Conservation (phyloP, 495 filamentous ascomycete species). For the Podospora didyma region DNA sequence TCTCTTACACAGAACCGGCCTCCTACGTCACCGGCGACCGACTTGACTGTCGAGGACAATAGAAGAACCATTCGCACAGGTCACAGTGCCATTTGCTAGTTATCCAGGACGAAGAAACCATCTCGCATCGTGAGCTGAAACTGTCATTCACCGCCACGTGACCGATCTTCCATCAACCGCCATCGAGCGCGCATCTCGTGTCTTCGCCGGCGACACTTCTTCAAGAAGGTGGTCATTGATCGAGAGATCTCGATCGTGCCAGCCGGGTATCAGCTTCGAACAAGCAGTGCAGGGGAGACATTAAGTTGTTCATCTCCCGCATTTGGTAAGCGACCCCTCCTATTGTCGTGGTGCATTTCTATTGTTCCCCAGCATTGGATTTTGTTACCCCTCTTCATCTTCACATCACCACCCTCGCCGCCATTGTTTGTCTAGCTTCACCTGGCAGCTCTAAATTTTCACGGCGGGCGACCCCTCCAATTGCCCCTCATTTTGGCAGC, state of each 20-base stretch:
- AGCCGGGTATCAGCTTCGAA: conserved; percentile 26
- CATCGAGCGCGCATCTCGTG: not conserved
- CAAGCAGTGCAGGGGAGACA: conserved; percentile 74
- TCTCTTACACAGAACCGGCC: conserved; percentile 24
- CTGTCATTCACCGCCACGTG: conserved; percentile 11
- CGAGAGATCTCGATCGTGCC: conserved; percentile 30
- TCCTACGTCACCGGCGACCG: conserved; percentile 32
- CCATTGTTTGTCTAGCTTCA: no score
- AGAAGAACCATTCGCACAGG: conserved; percentile 35
- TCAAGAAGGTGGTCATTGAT: conserved; percentile 21
- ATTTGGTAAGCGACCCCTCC: conserved; percentile 58
- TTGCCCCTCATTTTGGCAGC: not conserved
- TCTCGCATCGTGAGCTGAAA: conserved; percentile 28
- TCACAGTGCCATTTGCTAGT: conserved; percentile 30
- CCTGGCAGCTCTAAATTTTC: no score
- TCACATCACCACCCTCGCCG: not conserved
- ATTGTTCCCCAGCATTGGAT: not conserved
- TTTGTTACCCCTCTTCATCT: no score
- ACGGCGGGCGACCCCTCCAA: not conserved
- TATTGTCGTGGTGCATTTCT: not conserved
- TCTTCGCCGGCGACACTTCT: no score
- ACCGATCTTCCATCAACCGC: not conserved
- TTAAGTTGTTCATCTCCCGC: conserved; percentile 97
- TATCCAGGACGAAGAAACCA: conserved; percentile 17
- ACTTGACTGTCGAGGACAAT: conserved; percentile 30